A percentile compares a stretch with the other conserved stretches of the same genome.
These are phyloP conservation scores for Aspergillus coremiiformis DNA, from an alignment of 495 filamentous ascomycete genomes.

Conservation along the genomic window DNA sequence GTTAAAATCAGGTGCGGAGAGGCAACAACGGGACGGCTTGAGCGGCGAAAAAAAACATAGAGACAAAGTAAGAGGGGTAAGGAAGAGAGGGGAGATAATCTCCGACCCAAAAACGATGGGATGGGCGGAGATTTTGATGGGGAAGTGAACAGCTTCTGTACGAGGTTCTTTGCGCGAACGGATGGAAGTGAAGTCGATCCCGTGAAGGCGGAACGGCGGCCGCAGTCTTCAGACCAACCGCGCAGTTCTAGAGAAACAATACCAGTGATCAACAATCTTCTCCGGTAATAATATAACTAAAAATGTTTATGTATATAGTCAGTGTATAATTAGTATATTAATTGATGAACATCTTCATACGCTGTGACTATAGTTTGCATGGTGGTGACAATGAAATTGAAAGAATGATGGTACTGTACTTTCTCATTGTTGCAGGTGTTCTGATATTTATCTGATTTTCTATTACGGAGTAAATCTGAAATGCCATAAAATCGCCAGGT, in stretches of 20 bases:
- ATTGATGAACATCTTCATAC: too few species aligned
- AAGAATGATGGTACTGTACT: not conserved
- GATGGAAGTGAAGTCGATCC: constrained; percentile 35
- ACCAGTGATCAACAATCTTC: too few species aligned
- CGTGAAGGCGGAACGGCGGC: constrained; percentile 26
- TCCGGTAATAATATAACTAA: too few species aligned
- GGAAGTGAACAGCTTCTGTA: constrained; percentile 31
- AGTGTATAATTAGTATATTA: too few species aligned
- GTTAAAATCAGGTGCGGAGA: constrained; percentile 31
- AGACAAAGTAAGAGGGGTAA: constrained; percentile 15
- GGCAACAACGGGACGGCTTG: constrained; percentile 22
- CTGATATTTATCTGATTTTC: not conserved
- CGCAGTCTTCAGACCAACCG: constrained; percentile 28
- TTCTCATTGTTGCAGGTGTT: not conserved
- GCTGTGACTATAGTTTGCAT: not conserved
- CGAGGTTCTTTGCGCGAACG: constrained; percentile 36
- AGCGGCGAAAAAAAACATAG: constrained; percentile 31
- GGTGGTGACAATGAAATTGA: not conserved
- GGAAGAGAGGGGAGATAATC: constrained; percentile 24
- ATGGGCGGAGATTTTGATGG: constrained; percentile 31
- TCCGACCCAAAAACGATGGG: constrained; percentile 32
- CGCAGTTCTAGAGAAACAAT: constrained; percentile 16
- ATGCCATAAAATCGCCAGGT: too few species aligned
- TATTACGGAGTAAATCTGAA: too few species aligned
- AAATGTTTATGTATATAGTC: too few species aligned